Percentiles rank a stretch among this genome's conserved stretches.
Evolutionary conservation across 1,139 yeast species (phyloP).

Genomic region (Pneumocystis murina): DNA sequence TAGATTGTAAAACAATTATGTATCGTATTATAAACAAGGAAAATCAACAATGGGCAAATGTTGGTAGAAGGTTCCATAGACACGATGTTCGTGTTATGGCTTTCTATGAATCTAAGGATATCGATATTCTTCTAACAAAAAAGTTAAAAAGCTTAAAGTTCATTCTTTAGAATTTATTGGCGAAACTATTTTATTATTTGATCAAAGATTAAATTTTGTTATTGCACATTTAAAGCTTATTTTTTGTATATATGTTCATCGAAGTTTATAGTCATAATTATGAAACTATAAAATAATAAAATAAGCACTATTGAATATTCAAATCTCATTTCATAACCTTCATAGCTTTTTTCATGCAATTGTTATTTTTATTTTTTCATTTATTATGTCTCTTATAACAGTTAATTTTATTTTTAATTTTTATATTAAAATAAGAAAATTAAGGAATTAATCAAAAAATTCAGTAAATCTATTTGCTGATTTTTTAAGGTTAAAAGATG

Average conservation of each 20-base stretch:
- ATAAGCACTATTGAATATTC: conserved; percentile 3
- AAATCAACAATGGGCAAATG: too few species aligned
- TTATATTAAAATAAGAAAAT: conserved; percentile 26
- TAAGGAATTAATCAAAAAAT: conserved; percentile 73
- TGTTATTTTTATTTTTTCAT: conserved; percentile 40
- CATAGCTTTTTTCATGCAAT: conserved; percentile 48
- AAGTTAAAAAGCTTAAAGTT: conserved; percentile 19
- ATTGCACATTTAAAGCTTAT: conserved; percentile 43
- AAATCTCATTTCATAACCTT: conserved; percentile 27
- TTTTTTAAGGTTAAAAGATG: conserved; percentile 45
- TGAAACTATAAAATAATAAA: not conserved
- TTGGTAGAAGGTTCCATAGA: conserved; percentile 68
- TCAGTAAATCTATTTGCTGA: conserved; percentile 60
- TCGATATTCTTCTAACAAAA: conserved; percentile 17
- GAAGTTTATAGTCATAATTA: conserved; percentile 10
- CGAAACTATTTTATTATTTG: conserved; percentile 34
- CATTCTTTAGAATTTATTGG: conserved; percentile 37
- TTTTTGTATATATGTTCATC: conserved; percentile 32
- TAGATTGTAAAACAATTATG: too few species aligned
- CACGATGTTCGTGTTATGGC: conserved; percentile 79
- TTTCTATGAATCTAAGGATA: conserved; percentile 39
- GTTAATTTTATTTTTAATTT: conserved; percentile 63
- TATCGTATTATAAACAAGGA: too few species aligned
- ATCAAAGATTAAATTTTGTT: too few species aligned
- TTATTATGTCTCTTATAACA: conserved; percentile 36